Evolutionary conservation across 2,329 filamentous ascomycete species (phyloP), one percentile per base, ranked within the genome.

Genomic region (Aureobasidium leucospermi): DNA sequence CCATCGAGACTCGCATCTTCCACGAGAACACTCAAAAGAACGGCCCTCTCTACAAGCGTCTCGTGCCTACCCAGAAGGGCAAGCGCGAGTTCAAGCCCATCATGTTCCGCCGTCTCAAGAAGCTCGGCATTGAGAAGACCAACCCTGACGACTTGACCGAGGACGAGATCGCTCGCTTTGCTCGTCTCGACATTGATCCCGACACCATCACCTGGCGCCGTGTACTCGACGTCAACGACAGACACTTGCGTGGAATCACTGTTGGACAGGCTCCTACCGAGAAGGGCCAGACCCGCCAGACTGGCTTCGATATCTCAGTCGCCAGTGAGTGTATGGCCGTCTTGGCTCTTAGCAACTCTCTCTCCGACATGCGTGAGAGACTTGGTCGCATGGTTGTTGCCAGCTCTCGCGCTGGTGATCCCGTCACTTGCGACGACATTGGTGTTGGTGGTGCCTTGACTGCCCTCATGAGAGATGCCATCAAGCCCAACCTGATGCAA

Each of bases 401-500:
- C 60, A 92, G 87, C 62, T 96, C 92, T 43, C 85, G 81, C 68
- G 80, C 79, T 65, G 94, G 94, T 52, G 92, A 97, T 62, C 90
- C 94, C 1, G 88, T 99, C 49, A 97, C 94, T 61, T 96, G 91
- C 69, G 94, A 99, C 70, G 94, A 99, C 70, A 85, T 99, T 68
- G 94, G 94, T 66, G 90, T 87, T 19, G 92, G 92, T 58, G 94
- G 94, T 67, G 94, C 94, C 53, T 79, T 99, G 65, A 91, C 94
- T 45, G 93, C 92, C 32, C 80, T 99, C 68, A 96, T 99, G 89
- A 94, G 88, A 77, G 94, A 99, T 75, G 92, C 94, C 60, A 96
- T 97, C 78, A 99, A 99, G 81, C 94, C 94, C 61, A 99, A 96
- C 77, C 79, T 99, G 64, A 97, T 99, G 94, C 94, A 99, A 76